These are phyloP conservation scores for Leishmania tarentolae DNA, from an alignment of 208 protist genomes.

Conservation along the genomic window DNA sequence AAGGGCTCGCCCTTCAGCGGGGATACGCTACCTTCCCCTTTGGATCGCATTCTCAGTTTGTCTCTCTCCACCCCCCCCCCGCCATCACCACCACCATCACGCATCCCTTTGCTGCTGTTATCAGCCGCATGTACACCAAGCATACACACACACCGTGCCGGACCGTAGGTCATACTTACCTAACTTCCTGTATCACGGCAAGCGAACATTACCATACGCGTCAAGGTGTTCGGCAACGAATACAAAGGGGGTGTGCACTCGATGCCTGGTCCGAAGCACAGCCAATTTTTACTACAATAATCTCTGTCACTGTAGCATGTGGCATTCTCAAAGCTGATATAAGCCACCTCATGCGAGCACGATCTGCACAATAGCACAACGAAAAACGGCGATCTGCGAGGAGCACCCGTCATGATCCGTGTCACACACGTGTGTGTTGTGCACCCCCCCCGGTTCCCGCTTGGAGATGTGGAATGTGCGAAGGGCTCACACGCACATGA, in stretches of 20 bases:
- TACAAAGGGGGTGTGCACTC: background rate
- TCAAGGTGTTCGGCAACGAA: background rate
- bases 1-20: background rate
- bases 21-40: background rate
- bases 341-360: background rate
- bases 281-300: background rate
- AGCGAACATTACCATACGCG: background rate
- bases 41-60: no score
- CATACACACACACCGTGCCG: background rate
- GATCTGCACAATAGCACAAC: background rate
- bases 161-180: background rate
- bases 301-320: background rate
- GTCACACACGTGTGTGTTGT: no score
- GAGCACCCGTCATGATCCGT: no score
- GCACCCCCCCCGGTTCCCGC: background rate
- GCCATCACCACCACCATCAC: no score
- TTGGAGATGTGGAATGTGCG: background rate
- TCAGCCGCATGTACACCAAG: no score
- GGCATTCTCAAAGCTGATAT: background rate
- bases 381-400: background rate
- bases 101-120: no score
- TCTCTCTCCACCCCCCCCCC: no score
- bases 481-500: background rate
- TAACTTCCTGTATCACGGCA: background rate
- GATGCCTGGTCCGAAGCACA: background rate